A percentile compares a stretch with the other conserved stretches of the same genome.
phyloP scores from a whole-genome alignment of 805 yeast species.

The Candida tammaniensis region DNA sequence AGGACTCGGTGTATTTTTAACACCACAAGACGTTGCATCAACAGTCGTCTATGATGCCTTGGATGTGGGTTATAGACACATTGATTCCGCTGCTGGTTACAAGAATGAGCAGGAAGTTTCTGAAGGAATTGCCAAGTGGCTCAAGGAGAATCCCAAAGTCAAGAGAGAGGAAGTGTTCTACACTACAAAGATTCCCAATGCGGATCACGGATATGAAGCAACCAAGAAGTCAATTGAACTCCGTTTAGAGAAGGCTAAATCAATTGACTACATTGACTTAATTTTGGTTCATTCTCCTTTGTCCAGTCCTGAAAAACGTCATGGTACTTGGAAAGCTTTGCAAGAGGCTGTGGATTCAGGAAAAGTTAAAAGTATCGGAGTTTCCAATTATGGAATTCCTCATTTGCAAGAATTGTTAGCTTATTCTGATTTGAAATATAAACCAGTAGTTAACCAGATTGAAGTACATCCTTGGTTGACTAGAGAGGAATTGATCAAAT shows the following conservation, averaged over 20 bases:
- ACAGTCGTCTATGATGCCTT: slow-evolving; percentile 42
- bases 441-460: slow-evolving; percentile 34
- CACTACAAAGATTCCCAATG: slow-evolving; percentile 37
- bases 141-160: slow-evolving; percentile 10
- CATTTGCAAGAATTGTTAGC: slow-evolving; percentile 25
- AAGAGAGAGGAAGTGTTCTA: slow-evolving; percentile 30
- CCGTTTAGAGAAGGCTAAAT: slow-evolving; percentile 30
- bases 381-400: slow-evolving; percentile 30
- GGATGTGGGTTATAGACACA: slow-evolving; percentile 65
- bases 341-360: slow-evolving; percentile 71
- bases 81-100: slow-evolving; percentile 72
- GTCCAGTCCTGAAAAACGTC: slow-evolving; percentile 7
- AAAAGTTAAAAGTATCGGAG: slow-evolving; percentile 37
- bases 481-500: slow-evolving; percentile 57
- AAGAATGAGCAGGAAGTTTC: slow-evolving; percentile 61
- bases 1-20: slow-evolving; percentile 12
- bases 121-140: slow-evolving; percentile 51
- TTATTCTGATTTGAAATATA: slow-evolving; percentile 18
- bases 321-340: slow-evolving; percentile 72
- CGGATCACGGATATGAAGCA: slow-evolving; percentile 34
- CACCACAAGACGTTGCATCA: slow-evolving; percentile 5
- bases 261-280: slow-evolving; percentile 39
- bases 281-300: slow-evolving; percentile 57
- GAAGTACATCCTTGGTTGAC: slow-evolving; percentile 48
- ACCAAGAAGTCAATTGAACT: slow-evolving; percentile 27